phyloP scores from a whole-genome alignment of 2,329 filamentous ascomycete species.

The Alternaria ventricosa region DNA sequence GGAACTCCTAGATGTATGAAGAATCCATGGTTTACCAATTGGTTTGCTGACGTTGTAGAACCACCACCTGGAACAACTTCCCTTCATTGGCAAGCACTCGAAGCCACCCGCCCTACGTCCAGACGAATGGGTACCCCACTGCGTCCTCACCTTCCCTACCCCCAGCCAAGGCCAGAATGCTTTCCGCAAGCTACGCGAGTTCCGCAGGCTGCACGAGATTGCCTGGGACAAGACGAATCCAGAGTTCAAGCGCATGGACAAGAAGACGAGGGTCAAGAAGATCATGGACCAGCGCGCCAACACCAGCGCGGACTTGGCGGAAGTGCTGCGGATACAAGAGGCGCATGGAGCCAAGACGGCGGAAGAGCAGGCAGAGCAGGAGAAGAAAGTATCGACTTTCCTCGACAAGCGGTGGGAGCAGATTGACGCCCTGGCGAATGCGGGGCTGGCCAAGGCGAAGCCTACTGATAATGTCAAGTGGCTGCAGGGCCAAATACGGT shows the following conservation, averaged over 20 bases:
- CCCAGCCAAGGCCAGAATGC: conserved; percentile 59
- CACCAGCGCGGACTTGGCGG: conserved; percentile 65
- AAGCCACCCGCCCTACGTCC: conserved; percentile 64
- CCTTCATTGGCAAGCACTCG: conserved; percentile 70
- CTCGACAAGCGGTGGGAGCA: conserved; percentile 35
- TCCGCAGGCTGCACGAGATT: conserved; percentile 63
- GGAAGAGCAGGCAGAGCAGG: conserved; percentile 20
- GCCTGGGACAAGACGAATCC: conserved; percentile 54
- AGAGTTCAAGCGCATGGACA: conserved; percentile 52
- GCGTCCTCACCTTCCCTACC: conserved; percentile 62
- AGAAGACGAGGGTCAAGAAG: conserved; percentile 58
- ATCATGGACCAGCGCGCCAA: conserved; percentile 72
- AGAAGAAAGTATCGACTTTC: conserved; percentile 18
- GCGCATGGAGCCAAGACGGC: conserved; percentile 36
- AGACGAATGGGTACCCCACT: conserved; percentile 69
- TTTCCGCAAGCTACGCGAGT: conserved; percentile 49
- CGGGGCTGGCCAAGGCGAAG: conserved; percentile 18
- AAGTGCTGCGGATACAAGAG: conserved; percentile 60
- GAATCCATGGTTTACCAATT: accelerated
- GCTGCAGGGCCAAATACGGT: conserved; percentile 35
- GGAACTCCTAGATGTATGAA: conserved; percentile 60
- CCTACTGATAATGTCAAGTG: conserved; percentile 29
- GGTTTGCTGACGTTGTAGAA: conserved; percentile 43
- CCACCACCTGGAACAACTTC: conserved; percentile 63
- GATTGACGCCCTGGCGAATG: conserved; percentile 29